A percentile compares a stretch with the other conserved stretches of the same genome.
Evolutionary conservation across 257 asterid genomes (phyloP).

Genomic region (Przewalskia tangutica): DNA sequence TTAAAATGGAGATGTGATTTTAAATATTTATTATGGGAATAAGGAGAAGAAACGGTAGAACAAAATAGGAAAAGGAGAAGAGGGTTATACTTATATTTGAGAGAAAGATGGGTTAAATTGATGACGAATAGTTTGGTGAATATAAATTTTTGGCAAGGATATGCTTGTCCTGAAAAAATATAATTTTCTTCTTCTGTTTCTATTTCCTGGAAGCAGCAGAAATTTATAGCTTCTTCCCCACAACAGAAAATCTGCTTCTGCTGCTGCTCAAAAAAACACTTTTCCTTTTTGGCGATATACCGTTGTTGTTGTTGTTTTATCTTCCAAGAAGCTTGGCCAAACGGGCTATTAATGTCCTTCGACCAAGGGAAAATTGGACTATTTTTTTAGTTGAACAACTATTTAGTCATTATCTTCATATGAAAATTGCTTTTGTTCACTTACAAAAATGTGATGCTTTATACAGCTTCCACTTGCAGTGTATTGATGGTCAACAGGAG

Average conservation of each 20-base stretch:
- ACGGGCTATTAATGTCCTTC: background rate
- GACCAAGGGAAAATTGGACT: background rate
- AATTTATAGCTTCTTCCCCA: background rate
- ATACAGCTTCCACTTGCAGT: slow-evolving; percentile 59
- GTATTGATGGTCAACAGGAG: slow-evolving; percentile 30
- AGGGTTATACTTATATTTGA: background rate
- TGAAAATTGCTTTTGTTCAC: background rate
- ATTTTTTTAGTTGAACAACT: background rate
- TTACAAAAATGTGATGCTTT: background rate
- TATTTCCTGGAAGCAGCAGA: background rate
- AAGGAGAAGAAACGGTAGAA: background rate
- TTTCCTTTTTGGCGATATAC: background rate
- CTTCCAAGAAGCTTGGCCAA: background rate
- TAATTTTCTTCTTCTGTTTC: background rate
- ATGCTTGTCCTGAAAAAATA: background rate
- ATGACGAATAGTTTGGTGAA: background rate
- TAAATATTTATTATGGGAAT: background rate
- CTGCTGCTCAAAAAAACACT: background rate
- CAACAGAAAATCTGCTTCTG: background rate
- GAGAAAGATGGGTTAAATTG: background rate
- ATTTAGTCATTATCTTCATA: background rate
- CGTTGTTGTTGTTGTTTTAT: background rate
- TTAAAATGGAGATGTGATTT: background rate
- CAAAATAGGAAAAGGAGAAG: background rate
- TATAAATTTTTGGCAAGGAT: background rate